Percentiles rank a stretch among this genome's conserved stretches.
These are phyloP conservation scores for Phytophthora aleatoria DNA, from an alignment of 352 stramenopile genomes.

Conservation along the genomic window DNA sequence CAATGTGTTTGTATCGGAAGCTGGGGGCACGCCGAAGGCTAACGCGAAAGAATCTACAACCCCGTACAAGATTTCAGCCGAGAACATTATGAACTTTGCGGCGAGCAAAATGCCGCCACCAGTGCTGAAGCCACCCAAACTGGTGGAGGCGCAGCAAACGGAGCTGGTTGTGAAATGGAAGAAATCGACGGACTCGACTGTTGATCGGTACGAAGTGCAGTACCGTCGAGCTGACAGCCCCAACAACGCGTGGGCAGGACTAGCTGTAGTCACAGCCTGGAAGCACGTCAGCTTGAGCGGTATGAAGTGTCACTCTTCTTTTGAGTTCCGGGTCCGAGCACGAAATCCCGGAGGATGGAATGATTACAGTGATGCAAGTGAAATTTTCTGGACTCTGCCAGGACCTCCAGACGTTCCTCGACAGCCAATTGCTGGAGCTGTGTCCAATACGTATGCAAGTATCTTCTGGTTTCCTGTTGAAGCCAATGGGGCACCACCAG, in stretches of 20 bases:
- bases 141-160: slow-evolving; percentile 58
- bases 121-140: slow-evolving; percentile 37
- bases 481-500: slow-evolving; percentile 60
- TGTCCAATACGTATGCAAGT: slow-evolving; percentile 74
- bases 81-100: slow-evolving; percentile 66
- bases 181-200: slow-evolving; percentile 58
- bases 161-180: slow-evolving; percentile 67
- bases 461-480: slow-evolving; percentile 72
- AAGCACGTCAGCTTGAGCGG: slow-evolving; percentile 51
- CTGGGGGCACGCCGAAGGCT: slow-evolving; percentile 22
- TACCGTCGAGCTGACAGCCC: slow-evolving; percentile 54
- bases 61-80: slow-evolving; percentile 60
- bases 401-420: slow-evolving; percentile 48
- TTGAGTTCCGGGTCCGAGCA: slow-evolving; percentile 62
- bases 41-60: slow-evolving; percentile 25
- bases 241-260: slow-evolving; percentile 52
- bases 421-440: slow-evolving; percentile 52
- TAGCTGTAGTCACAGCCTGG: slow-evolving; percentile 40
- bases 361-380: slow-evolving; percentile 57
- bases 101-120: slow-evolving; percentile 43
- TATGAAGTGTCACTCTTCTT: slow-evolving; percentile 55
- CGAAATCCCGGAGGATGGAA: slow-evolving; percentile 77
- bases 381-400: slow-evolving; percentile 64
- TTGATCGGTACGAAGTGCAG: slow-evolving; percentile 79
- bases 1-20: slow-evolving; percentile 76